These are phyloP conservation scores for Daldinia caldariorum DNA, from an alignment of 495 filamentous ascomycete genomes.

Conservation along the genomic window DNA sequence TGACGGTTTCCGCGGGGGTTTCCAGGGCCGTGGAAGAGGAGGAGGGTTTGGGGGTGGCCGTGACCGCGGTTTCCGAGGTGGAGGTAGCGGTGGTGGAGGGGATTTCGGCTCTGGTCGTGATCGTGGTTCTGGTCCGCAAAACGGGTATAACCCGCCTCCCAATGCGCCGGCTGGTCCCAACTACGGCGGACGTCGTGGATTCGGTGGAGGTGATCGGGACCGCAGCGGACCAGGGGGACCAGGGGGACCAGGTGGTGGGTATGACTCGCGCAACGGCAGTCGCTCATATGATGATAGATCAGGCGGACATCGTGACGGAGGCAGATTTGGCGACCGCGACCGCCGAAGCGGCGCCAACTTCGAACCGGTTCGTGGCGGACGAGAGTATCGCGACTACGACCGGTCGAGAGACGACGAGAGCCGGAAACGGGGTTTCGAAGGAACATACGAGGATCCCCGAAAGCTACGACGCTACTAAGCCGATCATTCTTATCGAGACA, in stretches of 20 bases:
- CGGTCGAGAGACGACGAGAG: conserved; percentile 65
- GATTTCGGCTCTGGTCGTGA: conserved; percentile 66
- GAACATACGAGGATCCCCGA: conserved; percentile 79
- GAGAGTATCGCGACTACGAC: conserved; percentile 52
- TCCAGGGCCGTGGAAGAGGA: conserved; percentile 65
- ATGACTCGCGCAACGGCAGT: conserved; percentile 66
- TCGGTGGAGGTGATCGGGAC: conserved; percentile 56
- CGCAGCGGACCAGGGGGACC: conserved; percentile 50
- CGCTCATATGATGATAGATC: conserved; percentile 71
- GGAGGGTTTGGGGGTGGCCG: conserved; percentile 64
- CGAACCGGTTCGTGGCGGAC: conserved; percentile 71
- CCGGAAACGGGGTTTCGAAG: conserved; percentile 70
- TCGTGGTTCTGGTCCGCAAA: conserved; percentile 65
- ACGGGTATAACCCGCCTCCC: conserved; percentile 66
- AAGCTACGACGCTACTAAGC: conserved; percentile 79
- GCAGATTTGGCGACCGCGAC: conserved; percentile 67
- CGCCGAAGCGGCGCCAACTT: conserved; percentile 72
- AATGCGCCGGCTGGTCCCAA: conserved; percentile 86
- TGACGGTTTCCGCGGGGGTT: conserved; percentile 64
- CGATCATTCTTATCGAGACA: conserved; percentile 45
- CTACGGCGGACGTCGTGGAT: conserved; percentile 68
- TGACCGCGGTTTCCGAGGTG: conserved; percentile 61
- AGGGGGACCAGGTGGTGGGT: conserved; percentile 59
- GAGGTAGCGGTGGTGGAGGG: conserved; percentile 63
- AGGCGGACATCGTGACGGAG: conserved; percentile 60